Conservation (phyloP, 2,329 filamentous ascomycete species). For the Laburnicola sp. region DNA sequence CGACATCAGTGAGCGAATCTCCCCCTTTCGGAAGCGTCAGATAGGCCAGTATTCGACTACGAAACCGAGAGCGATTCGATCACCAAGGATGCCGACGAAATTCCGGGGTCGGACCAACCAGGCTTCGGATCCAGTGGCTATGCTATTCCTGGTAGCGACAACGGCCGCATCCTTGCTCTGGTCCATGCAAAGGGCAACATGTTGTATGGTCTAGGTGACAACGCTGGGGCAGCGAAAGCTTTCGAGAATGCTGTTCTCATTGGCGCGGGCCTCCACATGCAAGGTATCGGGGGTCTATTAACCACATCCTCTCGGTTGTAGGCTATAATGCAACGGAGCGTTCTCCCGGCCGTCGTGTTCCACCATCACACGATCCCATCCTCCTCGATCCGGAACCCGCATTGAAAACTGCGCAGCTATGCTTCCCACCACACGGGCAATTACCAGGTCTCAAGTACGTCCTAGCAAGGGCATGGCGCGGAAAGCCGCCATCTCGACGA, state of each 20-base stretch:
- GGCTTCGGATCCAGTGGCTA: constrained; percentile 82
- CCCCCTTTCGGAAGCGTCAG: constrained; percentile 59
- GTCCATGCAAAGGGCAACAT: constrained; percentile 99
- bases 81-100: constrained; percentile 45
- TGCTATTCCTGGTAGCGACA: constrained; percentile 79
- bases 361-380: constrained; percentile 62
- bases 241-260: constrained; percentile 96
- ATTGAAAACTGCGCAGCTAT: constrained; percentile 76
- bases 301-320: constrained; percentile 73
- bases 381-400: constrained; percentile 83
- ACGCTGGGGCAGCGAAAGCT: constrained; percentile 76
- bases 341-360: constrained; percentile 36
- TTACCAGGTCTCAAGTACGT: constrained; percentile 79
- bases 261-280: constrained; percentile 71
- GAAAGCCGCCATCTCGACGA: constrained; percentile 84
- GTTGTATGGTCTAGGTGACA: constrained; percentile 86
- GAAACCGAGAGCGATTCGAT: constrained; percentile 50
- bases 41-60: constrained; percentile 59
- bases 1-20: constrained; percentile 60
- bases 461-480: constrained; percentile 67
- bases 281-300: constrained; percentile 79
- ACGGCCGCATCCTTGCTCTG: constrained; percentile 88
- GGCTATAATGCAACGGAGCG: constrained; percentile 42
- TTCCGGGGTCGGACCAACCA: constrained; percentile 49
- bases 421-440: constrained; percentile 75